phyloP scores from a whole-genome alignment of 768 basidiomycete genomes.

The Lepiota venenata region DNA sequence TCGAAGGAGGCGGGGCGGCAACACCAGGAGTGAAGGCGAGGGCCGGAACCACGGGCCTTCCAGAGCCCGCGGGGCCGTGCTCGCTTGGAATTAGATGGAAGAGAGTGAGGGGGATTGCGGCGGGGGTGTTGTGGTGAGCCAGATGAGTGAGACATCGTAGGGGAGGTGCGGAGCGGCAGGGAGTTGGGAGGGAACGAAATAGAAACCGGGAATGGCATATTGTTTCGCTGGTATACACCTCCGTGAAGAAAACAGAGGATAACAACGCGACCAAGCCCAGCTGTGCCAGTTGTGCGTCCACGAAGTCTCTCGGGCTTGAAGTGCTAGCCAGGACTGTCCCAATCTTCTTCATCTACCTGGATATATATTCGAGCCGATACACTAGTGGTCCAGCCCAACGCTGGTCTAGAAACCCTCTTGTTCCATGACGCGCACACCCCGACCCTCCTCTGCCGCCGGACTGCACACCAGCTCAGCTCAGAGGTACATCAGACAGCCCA shows the following conservation, averaged over 20 bases:
- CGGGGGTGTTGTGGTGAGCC: conserved; percentile 6
- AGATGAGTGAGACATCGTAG: conserved; percentile 14
- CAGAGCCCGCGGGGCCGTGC: conserved; percentile 40
- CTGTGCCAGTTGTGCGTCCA: not conserved
- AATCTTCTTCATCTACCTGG: not conserved
- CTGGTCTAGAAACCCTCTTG: conserved; percentile 11
- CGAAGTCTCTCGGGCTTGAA: not conserved
- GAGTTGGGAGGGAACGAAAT: conserved; percentile 17
- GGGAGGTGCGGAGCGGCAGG: conserved; percentile 5
- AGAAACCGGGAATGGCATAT: conserved; percentile 26
- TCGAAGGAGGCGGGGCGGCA: conserved; percentile 12
- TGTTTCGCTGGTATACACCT: not conserved
- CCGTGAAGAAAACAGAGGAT: conserved; percentile 9
- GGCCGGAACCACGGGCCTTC: conserved; percentile 38
- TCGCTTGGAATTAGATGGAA: conserved; percentile 17
- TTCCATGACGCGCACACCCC: conserved; percentile 8
- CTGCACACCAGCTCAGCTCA: conserved; percentile 7
- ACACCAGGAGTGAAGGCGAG: conserved; percentile 19
- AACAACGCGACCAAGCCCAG: not conserved
- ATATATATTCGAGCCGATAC: conserved; percentile 8
- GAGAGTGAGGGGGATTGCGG: not conserved
- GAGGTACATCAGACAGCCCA: not conserved
- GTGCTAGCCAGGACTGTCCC: not conserved
- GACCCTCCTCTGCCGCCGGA: conserved; percentile 4
- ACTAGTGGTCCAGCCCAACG: conserved; percentile 2